Evolutionary conservation across 768 basidiomycete species (phyloP).

Genomic region (Suillus sp.): DNA sequence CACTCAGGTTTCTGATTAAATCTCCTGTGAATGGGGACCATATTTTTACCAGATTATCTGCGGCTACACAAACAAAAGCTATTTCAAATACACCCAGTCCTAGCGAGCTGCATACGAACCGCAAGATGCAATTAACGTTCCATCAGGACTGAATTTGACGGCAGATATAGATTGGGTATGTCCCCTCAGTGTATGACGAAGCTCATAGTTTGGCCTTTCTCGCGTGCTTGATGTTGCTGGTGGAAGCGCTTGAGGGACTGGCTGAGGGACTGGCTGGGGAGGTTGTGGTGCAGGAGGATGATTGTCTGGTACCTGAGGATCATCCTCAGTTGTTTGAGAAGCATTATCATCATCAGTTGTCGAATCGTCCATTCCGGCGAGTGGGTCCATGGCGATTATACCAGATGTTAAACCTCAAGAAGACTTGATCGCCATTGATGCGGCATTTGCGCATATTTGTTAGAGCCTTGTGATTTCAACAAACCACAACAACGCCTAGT

Average conservation of each 20-base stretch:
- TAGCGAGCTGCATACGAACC: conserved; percentile 51
- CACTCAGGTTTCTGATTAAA: conserved; percentile 70
- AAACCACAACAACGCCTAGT: conserved; percentile 23
- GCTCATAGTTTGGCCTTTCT: conserved; percentile 64
- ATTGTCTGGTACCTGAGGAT: conserved; percentile 72
- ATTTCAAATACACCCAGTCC: background rate
- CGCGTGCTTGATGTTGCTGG: conserved; percentile 39
- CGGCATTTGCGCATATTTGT: conserved; percentile 21
- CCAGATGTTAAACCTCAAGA: background rate
- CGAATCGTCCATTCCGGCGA: conserved; percentile 41
- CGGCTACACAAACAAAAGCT: conserved; percentile 47
- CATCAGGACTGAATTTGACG: conserved; percentile 91
- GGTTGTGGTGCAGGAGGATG: conserved; percentile 44
- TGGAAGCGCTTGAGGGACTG: conserved; percentile 32
- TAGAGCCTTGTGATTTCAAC: conserved; percentile 26
- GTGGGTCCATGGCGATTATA: conserved; percentile 22
- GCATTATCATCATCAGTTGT: conserved; percentile 63
- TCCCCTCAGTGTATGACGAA: conserved; percentile 67
- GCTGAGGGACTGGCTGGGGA: conserved; percentile 36
- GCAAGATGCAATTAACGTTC: conserved; percentile 81
- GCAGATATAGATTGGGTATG: conserved; percentile 86
- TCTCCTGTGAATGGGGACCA: conserved; percentile 83
- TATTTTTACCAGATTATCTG: conserved; percentile 77
- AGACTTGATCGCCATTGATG: background rate
- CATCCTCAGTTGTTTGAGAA: conserved; percentile 85